These are phyloP conservation scores for Argentina anserina DNA, from an alignment of 306 rosid genomes.

Conservation along the genomic window DNA sequence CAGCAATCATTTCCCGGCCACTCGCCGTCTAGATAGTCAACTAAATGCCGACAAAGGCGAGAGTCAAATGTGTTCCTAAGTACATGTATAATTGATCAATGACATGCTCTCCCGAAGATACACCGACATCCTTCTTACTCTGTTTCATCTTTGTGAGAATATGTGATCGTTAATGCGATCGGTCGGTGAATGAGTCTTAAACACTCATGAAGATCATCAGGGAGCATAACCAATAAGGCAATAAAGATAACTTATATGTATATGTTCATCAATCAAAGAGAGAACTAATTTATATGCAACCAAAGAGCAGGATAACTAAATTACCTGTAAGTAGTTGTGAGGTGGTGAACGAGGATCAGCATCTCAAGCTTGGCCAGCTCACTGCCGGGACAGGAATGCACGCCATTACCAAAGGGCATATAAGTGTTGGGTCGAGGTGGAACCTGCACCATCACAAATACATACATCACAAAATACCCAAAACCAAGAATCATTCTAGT, in stretches of 20 bases:
- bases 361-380: constrained; percentile 92
- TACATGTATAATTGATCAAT: neutral
- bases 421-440: constrained; percentile 85
- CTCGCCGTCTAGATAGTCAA: constrained; percentile 14
- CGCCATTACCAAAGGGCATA: constrained; percentile 92
- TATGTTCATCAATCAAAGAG: neutral
- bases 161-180: neutral
- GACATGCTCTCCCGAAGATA: neutral
- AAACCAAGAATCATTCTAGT: neutral
- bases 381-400: constrained; percentile 96
- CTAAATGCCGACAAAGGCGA: constrained; percentile 5
- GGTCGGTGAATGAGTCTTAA: neutral
- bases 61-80: neutral
- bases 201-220: too few species aligned
- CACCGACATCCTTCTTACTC: neutral
- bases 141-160: neutral
- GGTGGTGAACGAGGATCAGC: constrained; percentile 82
- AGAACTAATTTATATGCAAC: too few species aligned
- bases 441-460: constrained; percentile 61
- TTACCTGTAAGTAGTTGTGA: constrained; percentile 70
- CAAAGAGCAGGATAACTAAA: neutral
- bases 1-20: constrained; percentile 22
- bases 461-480: constrained; percentile 19
- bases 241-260: too few species aligned
- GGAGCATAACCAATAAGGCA: too few species aligned